phyloP scores from a whole-genome alignment of 176 grass and related monocot genomes.

The Lolium perenne region DNA sequence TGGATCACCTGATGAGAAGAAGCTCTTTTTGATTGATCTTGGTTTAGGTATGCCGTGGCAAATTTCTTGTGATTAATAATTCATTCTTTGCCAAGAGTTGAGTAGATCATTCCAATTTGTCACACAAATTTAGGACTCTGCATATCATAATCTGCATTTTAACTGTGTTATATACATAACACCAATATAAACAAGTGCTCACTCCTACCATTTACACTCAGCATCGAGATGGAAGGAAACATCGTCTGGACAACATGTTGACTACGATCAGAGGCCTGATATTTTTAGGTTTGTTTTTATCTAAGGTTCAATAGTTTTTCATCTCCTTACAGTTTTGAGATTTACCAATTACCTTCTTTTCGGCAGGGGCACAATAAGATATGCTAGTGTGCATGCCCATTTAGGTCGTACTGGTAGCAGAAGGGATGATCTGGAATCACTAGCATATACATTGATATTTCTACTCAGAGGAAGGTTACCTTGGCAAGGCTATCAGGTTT shows the following conservation, averaged over 20 bases:
- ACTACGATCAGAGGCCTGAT: constrained; percentile 96
- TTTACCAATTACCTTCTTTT: constrained; percentile 33
- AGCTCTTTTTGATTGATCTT: constrained; percentile 98
- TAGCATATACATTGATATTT: constrained; percentile 95
- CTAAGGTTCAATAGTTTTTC: background rate
- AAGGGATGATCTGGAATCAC: constrained; percentile 97
- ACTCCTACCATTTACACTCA: constrained; percentile 48
- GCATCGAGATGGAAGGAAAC: constrained; percentile 97
- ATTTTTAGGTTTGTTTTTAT: constrained; percentile 80
- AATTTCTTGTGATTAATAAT: constrained; percentile 32
- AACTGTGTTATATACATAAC: constrained; percentile 12
- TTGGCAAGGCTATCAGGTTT: constrained; percentile 98
- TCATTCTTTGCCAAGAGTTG: constrained; percentile 9
- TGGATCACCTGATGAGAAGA: constrained; percentile 96
- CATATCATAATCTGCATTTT: constrained; percentile 22
- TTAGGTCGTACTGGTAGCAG: constrained; percentile 94
- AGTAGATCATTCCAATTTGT: constrained; percentile 13
- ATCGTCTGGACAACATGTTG: constrained; percentile 87
- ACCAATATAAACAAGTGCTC: constrained; percentile 12
- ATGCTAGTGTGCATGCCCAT: constrained; percentile 98
- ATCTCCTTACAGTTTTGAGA: constrained; percentile 30
- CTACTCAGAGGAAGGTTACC: constrained; percentile 95
- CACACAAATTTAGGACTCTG: background rate
- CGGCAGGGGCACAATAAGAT: constrained; percentile 93
- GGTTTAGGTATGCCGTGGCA: constrained; percentile 65